Base-by-base conservation (phyloP, 2,329 filamentous ascomycete species). In the Cordyceps fumosorosea region DNA sequence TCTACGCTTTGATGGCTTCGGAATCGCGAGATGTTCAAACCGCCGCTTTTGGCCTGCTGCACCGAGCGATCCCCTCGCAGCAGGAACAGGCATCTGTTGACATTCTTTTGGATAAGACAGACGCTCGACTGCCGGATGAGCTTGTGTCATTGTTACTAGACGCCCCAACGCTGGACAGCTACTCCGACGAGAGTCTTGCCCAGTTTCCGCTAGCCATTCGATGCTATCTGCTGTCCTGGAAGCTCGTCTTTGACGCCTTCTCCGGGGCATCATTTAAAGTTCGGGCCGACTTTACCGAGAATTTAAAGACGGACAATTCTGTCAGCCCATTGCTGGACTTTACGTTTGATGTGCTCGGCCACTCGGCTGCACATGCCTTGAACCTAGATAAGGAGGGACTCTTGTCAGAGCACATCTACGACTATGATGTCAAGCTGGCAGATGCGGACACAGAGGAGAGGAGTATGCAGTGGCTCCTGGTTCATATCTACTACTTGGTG, bases 1-100 rank as follows among this genome's bases (percentile, higher is more conserved):
- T 96, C 0, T 98, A 90, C 69, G 82, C 86, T 0, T 78, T 96
- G 5, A 77, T 98, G 1, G 88, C 90, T 32, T 89, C 90, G 0
- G 84, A 89, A 12, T 95, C 90, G 2, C 81, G 84, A 44, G 80
- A 87, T 10, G 83, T 97, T 5, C 93, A 96, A 69, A 87, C 86
- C 12, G 87, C 91, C 1, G 90, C 91, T 0, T 98, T 93, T 72
- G 83, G 85, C 47, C 76, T 98, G 26, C 79, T 99, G 5, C 90
- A 96, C 70, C 84, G 84, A 55, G 86, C 89, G n/a, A 86, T 98
- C 8, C 91, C 92, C 0, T 81, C 81, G 3, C 79, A 82, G 0
- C 93, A 97, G 71, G 89, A 96, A 69, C 84, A 96, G 62, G 80
- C 93, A 1, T 95, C 93, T 0, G 81, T 98, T 37, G 89, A 96